Evolutionary conservation across 2,329 filamentous ascomycete species (phyloP).

Genomic region (Aureobasidium namibiae): DNA sequence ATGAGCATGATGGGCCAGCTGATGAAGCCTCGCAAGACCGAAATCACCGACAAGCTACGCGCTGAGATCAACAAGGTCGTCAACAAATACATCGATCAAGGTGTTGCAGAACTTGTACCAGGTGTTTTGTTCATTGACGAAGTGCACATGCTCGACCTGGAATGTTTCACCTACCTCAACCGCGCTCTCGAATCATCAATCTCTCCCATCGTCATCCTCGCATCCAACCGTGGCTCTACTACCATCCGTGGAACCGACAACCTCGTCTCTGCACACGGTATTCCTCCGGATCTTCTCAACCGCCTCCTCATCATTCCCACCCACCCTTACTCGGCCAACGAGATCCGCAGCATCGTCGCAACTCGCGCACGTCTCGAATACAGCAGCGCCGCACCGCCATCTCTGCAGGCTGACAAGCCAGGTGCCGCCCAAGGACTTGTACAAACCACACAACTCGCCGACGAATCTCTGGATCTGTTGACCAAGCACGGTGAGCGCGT

Average conservation of each 20-base stretch:
- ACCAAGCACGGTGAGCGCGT: constrained; percentile 80
- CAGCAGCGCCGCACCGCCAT: constrained; percentile 26
- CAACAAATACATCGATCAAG: constrained; percentile 97
- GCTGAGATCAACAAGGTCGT: constrained; percentile 98
- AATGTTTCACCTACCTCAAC: constrained; percentile 98
- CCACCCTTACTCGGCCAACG: constrained; percentile 74
- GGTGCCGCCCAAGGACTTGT: constrained; percentile 34
- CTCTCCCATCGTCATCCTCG: constrained; percentile 92
- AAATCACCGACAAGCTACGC: constrained; percentile 95
- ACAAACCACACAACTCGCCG: constrained; percentile 60
- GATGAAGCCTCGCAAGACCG: constrained; percentile 99
- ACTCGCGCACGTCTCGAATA: constrained; percentile 54
- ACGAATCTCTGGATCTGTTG: constrained; percentile 79
- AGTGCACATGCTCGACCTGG: constrained; percentile 98
- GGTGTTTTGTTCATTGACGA: constrained; percentile 98
- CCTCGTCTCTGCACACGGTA: constrained; percentile 72
- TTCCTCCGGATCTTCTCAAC: constrained; percentile 86
- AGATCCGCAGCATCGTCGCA: constrained; percentile 87
- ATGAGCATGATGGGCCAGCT: constrained; percentile 99
- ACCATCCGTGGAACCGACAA: constrained; percentile 68
- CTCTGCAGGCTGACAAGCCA: constrained; percentile 18
- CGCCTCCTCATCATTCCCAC: constrained; percentile 95
- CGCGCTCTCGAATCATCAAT: constrained; percentile 92
- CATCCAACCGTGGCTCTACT: constrained; percentile 91
- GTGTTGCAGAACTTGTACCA: constrained; percentile 93